phyloP scores from a whole-genome alignment of 192 early-diverging fungal genomes.

The Rhizophagus clarus region DNA sequence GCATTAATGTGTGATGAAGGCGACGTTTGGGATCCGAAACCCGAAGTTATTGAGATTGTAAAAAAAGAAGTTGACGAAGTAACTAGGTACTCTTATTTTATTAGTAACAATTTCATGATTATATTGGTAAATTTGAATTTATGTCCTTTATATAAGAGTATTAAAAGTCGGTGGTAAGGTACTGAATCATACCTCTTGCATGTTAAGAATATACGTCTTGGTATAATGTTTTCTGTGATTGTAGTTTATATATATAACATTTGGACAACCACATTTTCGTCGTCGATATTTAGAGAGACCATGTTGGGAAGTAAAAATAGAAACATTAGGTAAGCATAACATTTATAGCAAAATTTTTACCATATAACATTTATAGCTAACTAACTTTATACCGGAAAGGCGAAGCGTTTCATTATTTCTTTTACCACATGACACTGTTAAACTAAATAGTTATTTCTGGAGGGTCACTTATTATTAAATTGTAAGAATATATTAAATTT shows the following conservation, averaged over 20 bases:
- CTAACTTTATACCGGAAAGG: slow-evolving; percentile 37
- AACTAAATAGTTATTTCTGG: neutral
- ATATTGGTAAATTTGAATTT: neutral
- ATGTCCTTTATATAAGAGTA: slow-evolving; percentile 39
- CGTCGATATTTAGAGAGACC: slow-evolving; percentile 68
- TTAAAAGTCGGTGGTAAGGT: slow-evolving; percentile 68
- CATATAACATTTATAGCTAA: neutral
- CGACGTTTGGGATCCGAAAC: slow-evolving; percentile 85
- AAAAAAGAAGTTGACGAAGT: slow-evolving; percentile 77
- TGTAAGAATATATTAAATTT: no score
- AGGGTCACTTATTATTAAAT: no score
- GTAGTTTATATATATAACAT: slow-evolving; percentile 85
- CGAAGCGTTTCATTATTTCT: slow-evolving; percentile 80
- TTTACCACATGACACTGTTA: slow-evolving; percentile 55
- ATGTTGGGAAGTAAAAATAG: slow-evolving; percentile 66
- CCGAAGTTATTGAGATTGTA: slow-evolving; percentile 67
- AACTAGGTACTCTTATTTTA: slow-evolving; percentile 23
- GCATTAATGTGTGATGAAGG: slow-evolving; percentile 85
- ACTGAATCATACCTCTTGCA: neutral
- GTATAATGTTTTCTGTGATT: neutral
- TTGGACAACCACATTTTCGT: slow-evolving; percentile 90
- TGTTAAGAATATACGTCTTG: neutral
- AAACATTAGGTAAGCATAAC: slow-evolving; percentile 47
- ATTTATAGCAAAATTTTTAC: neutral
- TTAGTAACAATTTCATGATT: neutral